phyloP scores from a whole-genome alignment of 257 asterid genomes.

The Solanum bukasovii region DNA sequence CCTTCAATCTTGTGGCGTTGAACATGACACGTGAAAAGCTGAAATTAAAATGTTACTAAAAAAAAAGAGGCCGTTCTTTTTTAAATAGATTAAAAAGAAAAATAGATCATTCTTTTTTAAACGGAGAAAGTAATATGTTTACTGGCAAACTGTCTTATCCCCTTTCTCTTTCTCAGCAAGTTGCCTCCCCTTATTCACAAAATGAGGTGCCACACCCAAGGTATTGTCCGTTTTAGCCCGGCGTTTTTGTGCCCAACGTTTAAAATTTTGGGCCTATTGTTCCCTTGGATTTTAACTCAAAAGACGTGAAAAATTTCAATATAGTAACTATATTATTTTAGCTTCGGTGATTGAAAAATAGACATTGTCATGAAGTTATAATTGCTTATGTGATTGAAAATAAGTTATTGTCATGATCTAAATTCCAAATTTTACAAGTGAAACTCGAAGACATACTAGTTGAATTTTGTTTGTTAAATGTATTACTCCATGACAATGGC shows the following conservation, averaged over 20 bases:
- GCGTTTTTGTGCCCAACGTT: neutral
- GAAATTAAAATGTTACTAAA: too few species aligned
- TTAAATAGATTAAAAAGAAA: rapidly evolving
- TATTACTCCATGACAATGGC: neutral
- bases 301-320: neutral
- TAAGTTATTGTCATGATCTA: neutral
- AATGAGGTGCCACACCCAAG: neutral
- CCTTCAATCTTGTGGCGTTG: too few species aligned
- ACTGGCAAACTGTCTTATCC: neutral
- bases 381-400: neutral
- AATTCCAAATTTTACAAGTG: neutral
- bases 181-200: neutral
- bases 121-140: neutral
- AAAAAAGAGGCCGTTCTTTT: rapidly evolving
- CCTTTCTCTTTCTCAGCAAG: neutral
- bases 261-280: neutral
- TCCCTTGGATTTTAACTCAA: neutral
- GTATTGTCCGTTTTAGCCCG: neutral
- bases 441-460: neutral
- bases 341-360: neutral
- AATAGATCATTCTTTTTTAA: too few species aligned
- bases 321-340: neutral
- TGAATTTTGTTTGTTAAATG: neutral
- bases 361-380: neutral
- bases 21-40: rapidly evolving